phyloP scores from a whole-genome alignment of 164 flowering plant genomes.

The Tinospora cordifolia region DNA sequence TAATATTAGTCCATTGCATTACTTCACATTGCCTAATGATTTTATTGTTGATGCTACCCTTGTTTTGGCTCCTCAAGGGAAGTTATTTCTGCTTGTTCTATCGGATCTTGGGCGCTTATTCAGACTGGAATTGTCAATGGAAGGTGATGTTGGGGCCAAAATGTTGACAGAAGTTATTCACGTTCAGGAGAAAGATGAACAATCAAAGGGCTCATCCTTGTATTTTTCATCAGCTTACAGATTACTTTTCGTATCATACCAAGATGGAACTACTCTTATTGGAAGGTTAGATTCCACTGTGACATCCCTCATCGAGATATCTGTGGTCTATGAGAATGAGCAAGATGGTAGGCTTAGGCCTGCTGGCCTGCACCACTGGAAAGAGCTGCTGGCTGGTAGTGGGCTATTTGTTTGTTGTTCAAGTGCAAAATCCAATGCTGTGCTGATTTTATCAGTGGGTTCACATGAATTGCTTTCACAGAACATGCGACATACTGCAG shows the following conservation, averaged over 20 bases:
- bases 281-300: conserved; percentile 61
- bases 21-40: conserved; percentile 81
- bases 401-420: conserved; percentile 86
- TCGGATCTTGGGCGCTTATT: conserved; percentile 71
- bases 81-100: conserved; percentile 70
- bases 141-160: conserved; percentile 62
- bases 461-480: conserved; percentile 61
- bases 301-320: conserved; percentile 55
- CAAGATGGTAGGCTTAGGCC: conserved; percentile 62
- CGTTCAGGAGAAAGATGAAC: conserved; percentile 41
- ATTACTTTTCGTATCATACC: conserved; percentile 72
- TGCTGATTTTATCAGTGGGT: conserved; percentile 51
- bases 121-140: conserved; percentile 62
- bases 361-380: conserved; percentile 90
- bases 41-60: conserved; percentile 82
- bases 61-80: conserved; percentile 55
- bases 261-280: conserved; percentile 76
- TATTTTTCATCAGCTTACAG: conserved; percentile 61
- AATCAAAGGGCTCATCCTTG: conserved; percentile 65
- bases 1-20: conserved; percentile 88
- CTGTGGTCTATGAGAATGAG: conserved; percentile 68
- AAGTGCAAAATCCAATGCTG: conserved; percentile 63
- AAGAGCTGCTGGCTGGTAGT: conserved; percentile 69
- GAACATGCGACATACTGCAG: conserved; percentile 62
- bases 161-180: conserved; percentile 58